These are phyloP conservation scores for Verticillium longisporum DNA, from an alignment of 2,329 filamentous ascomycete species.

Conservation along the genomic window DNA sequence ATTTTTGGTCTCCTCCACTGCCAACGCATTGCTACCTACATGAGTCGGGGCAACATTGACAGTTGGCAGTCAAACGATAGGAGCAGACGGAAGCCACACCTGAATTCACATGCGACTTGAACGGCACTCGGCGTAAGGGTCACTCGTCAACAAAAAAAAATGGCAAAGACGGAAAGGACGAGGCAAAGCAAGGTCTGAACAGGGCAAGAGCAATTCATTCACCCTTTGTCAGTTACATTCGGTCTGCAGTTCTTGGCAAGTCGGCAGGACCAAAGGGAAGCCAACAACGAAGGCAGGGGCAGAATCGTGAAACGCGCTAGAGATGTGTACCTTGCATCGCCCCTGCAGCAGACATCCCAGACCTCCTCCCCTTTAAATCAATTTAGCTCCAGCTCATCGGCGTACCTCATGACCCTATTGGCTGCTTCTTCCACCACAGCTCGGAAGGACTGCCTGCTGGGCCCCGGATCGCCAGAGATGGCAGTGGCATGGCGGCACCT, in stretches of 20 bases:
- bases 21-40: background rate
- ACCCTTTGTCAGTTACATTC: background rate
- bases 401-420: background rate
- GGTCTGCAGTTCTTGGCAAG: background rate
- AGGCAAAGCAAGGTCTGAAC: background rate
- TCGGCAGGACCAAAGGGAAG: background rate
- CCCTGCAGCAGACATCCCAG: background rate
- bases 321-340: background rate
- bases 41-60: background rate
- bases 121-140: too few relatives aligned
- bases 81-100: too few relatives aligned
- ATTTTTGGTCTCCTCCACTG: background rate
- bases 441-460: background rate
- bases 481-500: background rate
- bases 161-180: too few relatives aligned
- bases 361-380: background rate
- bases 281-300: background rate
- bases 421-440: background rate
- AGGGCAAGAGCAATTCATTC: background rate
- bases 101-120: too few relatives aligned
- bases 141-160: too few relatives aligned
- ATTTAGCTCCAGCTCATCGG: background rate
- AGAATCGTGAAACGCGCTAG: background rate
- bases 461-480: background rate
- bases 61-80: background rate